Evolutionary conservation across 108 stramenopile genomes (phyloP).

Genomic region (Cyclostephanos invisitatus): DNA sequence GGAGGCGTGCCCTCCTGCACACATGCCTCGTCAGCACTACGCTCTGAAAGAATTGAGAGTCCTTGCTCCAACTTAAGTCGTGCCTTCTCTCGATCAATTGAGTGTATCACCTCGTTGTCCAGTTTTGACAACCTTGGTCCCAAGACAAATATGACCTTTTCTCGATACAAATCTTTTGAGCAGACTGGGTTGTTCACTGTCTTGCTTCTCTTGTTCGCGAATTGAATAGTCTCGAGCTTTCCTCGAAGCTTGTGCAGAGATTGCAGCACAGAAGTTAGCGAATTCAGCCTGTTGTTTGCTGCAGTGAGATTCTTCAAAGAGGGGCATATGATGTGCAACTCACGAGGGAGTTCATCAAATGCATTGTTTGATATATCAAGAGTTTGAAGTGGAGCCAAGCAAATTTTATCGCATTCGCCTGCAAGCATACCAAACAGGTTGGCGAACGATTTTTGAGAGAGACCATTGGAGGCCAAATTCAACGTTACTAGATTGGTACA

Average conservation of each 20-base stretch:
- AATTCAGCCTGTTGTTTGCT: conserved; percentile 29
- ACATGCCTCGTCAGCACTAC: not conserved
- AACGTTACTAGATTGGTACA: conserved; percentile 16
- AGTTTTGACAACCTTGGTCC: conserved; percentile 12
- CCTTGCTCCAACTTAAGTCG: conserved; percentile 14
- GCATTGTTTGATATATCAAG: conserved; percentile 47
- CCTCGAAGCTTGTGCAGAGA: conserved; percentile 28
- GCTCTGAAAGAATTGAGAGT: not conserved
- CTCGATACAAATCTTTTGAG: conserved; percentile 29
- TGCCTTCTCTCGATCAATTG: conserved; percentile 17
- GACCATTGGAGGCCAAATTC: conserved; percentile 34
- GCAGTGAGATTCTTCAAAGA: conserved; percentile 18
- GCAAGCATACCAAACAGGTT: not conserved
- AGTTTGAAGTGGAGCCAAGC: conserved; percentile 15
- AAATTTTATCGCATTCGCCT: not conserved
- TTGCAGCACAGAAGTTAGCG: conserved; percentile 27
- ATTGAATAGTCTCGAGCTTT: conserved; percentile 13
- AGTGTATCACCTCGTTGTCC: conserved; percentile 17
- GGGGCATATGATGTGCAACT: conserved; percentile 17
- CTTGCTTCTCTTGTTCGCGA: conserved; percentile 8
- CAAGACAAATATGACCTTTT: conserved; percentile 42
- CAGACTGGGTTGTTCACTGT: conserved; percentile 36
- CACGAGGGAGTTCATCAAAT: conserved; percentile 22
- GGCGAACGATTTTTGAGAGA: conserved; percentile 26
- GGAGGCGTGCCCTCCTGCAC: not conserved